Base-by-base conservation (phyloP, 768 basidiomycete genomes). In the Rhizopogon sp. region DNA sequence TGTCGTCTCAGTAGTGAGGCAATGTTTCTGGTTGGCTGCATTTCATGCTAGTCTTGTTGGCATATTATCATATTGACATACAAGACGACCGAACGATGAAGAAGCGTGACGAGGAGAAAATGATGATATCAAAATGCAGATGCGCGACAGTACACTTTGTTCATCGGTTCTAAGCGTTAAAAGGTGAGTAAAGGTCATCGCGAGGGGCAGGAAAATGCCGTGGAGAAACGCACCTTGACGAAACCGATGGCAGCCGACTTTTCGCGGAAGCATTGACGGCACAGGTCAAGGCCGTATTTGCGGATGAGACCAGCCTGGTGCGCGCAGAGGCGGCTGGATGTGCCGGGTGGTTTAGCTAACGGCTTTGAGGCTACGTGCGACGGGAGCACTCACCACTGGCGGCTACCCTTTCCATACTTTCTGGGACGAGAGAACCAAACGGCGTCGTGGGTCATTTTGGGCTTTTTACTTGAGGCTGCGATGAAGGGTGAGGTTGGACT, bases 241-340 rank as follows among this genome's bases (percentile, higher is more conserved):
- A 97, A 97, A 57, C 94, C 94, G 65, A 97, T 97, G 57, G 89
- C 87, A 63, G 86, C 82, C 51, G 92, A 81, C 78, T 93, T 94
- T 79, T 97, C 94, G 64, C 94, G 90, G 89, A 96, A 97, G 77
- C 94, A 97, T 75, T 97, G 94, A 75, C 94, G 90, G 78, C 94
- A 97, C 64, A 97, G 88, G 78, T 96, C 93, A 63, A 96, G 85
- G 55, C 94, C 93, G 75, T 96, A 94, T 76, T 95, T 92, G 76
- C 94, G 90, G 74, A 97, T 93, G 73, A 97, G 84, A 87, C 94
- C 94, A 66, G 93, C 94, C 75, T 95, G 93, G 74, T 97, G 94
- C 39, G 93, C 90, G 66, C 94, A 97, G 67, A 93, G 90, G 69
- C 94, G 93, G 81, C 94, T 94, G 63, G 14, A n/a, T 31, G 14